Percentiles rank a stretch among this genome's conserved stretches.
Conservation (phyloP, 345 rosid species). For the Dovyalis caffra region DNA sequence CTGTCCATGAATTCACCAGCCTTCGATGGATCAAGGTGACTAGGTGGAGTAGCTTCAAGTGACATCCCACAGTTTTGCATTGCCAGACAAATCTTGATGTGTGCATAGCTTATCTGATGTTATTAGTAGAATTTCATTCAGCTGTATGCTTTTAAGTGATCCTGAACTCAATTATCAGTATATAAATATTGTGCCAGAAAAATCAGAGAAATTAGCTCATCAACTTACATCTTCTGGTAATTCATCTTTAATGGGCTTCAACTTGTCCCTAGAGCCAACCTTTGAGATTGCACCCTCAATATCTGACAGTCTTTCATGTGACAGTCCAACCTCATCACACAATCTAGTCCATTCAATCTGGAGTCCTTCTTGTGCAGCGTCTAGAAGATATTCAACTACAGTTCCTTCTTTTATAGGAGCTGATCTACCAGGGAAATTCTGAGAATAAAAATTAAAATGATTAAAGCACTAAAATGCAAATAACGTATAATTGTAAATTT, state of each 20-base stretch:
- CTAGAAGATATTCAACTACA: slow-evolving; percentile 39
- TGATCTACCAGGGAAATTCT: slow-evolving; percentile 41
- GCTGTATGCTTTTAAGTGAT: background rate
- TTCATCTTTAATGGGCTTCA: slow-evolving; percentile 46
- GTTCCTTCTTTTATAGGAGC: slow-evolving; percentile 51
- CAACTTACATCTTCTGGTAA: slow-evolving; percentile 42
- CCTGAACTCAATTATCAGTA: background rate
- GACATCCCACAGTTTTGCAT: slow-evolving; percentile 32
- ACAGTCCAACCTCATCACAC: slow-evolving; percentile 35
- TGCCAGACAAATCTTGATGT: slow-evolving; percentile 36
- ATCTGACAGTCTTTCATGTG: slow-evolving; percentile 24
- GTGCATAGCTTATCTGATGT: slow-evolving; percentile 41
- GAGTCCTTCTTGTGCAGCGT: slow-evolving; percentile 39
- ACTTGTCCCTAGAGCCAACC: slow-evolving; percentile 43
- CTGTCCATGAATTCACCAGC: slow-evolving; percentile 5
- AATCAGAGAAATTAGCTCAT: background rate
- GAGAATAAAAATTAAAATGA: background rate
- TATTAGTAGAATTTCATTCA: background rate
- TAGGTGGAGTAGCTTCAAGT: slow-evolving; percentile 18
- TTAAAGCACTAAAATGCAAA: background rate
- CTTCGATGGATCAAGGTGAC: background rate
- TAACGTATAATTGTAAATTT: background rate
- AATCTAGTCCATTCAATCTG: slow-evolving; percentile 38
- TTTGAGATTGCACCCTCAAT: slow-evolving; percentile 37
- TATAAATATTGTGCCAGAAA: background rate